Base-by-base conservation (phyloP, 805 yeast genomes). In the Yamadazyma olivae region DNA sequence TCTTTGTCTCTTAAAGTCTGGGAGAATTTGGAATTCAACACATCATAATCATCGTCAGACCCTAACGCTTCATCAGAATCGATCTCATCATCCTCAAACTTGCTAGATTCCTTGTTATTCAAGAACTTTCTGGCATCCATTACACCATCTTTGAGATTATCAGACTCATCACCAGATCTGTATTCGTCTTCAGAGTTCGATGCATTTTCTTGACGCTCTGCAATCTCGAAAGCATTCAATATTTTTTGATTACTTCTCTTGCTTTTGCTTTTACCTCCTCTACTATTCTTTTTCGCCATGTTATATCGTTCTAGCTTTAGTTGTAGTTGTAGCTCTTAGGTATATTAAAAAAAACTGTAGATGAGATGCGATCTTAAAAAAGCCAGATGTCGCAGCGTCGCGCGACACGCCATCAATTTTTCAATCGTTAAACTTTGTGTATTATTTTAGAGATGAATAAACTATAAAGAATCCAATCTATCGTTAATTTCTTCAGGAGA, bases 401-500 rank as follows among this genome's bases (percentile, higher is more conserved):
- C 22, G 22, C 22, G 22, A 20, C 22, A 20, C 9, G 22, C n/a
- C n/a, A n/a, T n/a, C n/a, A n/a, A n/a, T n/a, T n/a, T n/a, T n/a
- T n/a, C n/a, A n/a, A n/a, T n/a, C n/a, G n/a, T n/a, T n/a, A n/a
- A n/a, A n/a, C n/a, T n/a, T n/a, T n/a, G n/a, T n/a, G n/a, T n/a
- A n/a, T n/a, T n/a, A n/a, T n/a, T n/a, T n/a, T n/a, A n/a, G n/a
- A n/a, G n/a, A n/a, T n/a, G n/a, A n/a, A n/a, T n/a, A n/a, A n/a
- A 25, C 28, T 25, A 35, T 20, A 35, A 30, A n/a, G 39, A 30
- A 51, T 89, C 96, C 53, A 93, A 74, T 65, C 98, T 81, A 68
- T 93, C 99, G 63, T 90, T 87, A 54, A 93, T 86, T 67, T 93
- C 99, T 64, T 90, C 95, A 5, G 95, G 71, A 21, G 90, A 63